phyloP scores from a whole-genome alignment of 257 asterid genomes.

The Lycium barbarum region DNA sequence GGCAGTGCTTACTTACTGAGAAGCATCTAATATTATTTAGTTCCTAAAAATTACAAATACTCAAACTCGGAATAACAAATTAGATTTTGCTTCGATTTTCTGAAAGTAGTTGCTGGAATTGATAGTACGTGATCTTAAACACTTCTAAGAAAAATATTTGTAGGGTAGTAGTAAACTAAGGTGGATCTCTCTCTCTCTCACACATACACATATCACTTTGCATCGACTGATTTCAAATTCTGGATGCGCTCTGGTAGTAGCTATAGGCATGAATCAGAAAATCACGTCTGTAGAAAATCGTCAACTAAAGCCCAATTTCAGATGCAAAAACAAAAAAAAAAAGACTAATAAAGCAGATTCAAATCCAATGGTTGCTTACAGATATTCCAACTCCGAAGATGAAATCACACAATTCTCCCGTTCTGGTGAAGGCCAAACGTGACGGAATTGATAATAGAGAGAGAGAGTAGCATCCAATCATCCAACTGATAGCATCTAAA shows the following conservation, averaged over 20 bases:
- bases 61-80: no score
- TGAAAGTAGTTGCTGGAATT: neutral
- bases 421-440: neutral
- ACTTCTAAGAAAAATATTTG: neutral
- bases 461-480: neutral
- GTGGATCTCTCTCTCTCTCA: neutral
- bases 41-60: neutral
- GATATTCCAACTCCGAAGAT: conserved; percentile 1
- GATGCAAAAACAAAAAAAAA: neutral
- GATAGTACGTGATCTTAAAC: neutral
- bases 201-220: neutral
- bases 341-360: neutral
- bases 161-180: neutral
- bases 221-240: conserved; percentile 11
- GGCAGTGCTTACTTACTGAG: neutral
- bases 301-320: conserved; percentile 18
- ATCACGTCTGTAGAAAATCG: conserved; percentile 2
- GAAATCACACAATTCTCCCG: neutral
- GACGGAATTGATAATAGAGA: neutral
- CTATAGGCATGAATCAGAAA: conserved; percentile 26
- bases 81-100: neutral
- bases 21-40: neutral
- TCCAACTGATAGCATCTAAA: no score
- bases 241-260: neutral
- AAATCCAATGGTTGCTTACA: conserved; percentile 6